Base-by-base conservation (phyloP, 768 basidiomycete genomes). In the Boletus tomentosulus region DNA sequence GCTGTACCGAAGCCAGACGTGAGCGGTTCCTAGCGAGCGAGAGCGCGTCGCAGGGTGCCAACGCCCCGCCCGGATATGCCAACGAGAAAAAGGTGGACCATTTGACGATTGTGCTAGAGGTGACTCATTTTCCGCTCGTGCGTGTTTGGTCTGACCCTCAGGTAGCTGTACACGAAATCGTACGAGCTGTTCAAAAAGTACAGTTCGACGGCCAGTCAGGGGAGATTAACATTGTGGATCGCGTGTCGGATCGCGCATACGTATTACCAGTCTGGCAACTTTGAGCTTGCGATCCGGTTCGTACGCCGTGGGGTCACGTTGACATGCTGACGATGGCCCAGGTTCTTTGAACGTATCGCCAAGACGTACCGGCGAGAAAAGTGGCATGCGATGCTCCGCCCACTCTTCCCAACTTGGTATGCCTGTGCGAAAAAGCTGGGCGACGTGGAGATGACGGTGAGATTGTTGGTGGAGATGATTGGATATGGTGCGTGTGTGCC, bases 71-170 rank as follows among this genome's bases (percentile, higher is more conserved):
- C 1, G 92, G 92, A 0, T 88, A 89, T 63, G 71, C 75, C 19
- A 96, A 96, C 57, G 96, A 99, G 72, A 89, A 85, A 68, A 98
- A 93, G 65, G 89, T 95, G 7, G 92, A 96, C 54, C 95, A 99
- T 66, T 68, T 88, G 19, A 80, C 82, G 2, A 75, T 95, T 35
- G 82, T 91, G 39, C 73, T 96, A 30, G 96, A 99, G 80, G 93
- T 89, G 51, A 35, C 25, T 13, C 35, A 48, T 25, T 3, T 13
- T 49, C 9, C 30, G 19, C 55, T 7, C 5, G 7, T 13, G 13
- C 13, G 7, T 13, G 30, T 63, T 42, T 46, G 24, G 51, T 22
- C 19, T 46, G n/a, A 55, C 42, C 19, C 30, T 39, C 12, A 6
- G 25, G 43, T 51, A 95, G 92, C 78, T 99, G 2, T 95, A 93